Conservation (phyloP, 2,329 filamentous ascomycete species). For the Aspergillus ustus region DNA sequence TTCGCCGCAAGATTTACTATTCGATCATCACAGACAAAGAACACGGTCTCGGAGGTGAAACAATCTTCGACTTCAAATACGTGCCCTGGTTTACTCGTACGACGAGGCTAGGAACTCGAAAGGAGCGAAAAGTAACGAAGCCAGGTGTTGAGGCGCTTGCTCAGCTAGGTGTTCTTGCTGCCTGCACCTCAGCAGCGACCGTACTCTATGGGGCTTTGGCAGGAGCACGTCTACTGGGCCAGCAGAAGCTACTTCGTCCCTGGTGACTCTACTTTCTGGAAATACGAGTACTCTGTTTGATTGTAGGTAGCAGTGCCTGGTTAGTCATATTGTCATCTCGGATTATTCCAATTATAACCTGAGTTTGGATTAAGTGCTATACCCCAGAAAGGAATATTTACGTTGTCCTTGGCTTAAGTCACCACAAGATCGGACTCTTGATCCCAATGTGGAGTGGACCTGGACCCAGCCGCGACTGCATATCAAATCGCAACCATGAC, state of each 20-base stretch:
- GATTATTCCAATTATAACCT: neutral
- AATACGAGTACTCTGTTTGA: neutral
- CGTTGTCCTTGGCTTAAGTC: conserved; percentile 3
- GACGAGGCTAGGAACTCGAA: conserved; percentile 33
- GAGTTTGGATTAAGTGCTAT: neutral
- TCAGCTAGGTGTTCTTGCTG: conserved; percentile 31
- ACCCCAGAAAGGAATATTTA: neutral
- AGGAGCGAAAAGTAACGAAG: conserved; percentile 25
- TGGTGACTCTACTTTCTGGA: neutral
- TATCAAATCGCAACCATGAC: conserved; percentile 16
- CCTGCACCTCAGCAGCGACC: conserved; percentile 18
- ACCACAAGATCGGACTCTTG: neutral
- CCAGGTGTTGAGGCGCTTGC: conserved; percentile 34
- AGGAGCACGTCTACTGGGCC: conserved; percentile 11
- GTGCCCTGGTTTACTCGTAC: conserved; percentile 33
- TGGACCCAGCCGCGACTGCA: neutral
- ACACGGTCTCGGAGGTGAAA: conserved; percentile 66
- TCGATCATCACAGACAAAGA: conserved; percentile 66
- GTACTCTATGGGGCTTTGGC: conserved; percentile 17
- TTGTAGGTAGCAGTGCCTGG: neutral
- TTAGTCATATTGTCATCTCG: neutral
- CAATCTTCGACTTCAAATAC: conserved; percentile 73
- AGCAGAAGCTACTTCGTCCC: neutral
- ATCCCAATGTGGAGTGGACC: conserved; percentile 3
- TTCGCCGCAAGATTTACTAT: conserved; percentile 60